Evolutionary conservation across 2,329 filamentous ascomycete species (phyloP).

Genomic region (Fusarium sp.): DNA sequence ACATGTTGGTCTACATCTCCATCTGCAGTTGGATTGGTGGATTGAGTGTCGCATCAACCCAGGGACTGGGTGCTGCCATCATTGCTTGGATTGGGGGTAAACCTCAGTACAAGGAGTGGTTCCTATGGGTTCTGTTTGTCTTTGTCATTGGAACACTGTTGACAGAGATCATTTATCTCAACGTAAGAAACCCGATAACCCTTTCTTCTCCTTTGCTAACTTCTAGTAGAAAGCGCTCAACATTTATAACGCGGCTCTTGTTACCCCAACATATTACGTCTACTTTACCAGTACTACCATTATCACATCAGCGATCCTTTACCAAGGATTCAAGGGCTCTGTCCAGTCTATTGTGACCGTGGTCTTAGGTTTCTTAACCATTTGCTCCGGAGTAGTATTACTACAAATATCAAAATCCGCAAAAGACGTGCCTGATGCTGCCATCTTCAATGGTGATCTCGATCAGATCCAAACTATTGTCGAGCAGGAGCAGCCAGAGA

Average conservation of each 20-base stretch:
- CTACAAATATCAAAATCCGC: conserved; percentile 97
- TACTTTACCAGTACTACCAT: conserved; percentile 98
- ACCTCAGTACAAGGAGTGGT: conserved; percentile 97
- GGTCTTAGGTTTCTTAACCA: conserved; percentile 91
- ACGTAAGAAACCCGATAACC: conserved; percentile 70
- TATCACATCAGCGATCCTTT: conserved; percentile 90
- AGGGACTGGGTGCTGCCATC: conserved; percentile 91
- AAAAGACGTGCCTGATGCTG: conserved; percentile 94
- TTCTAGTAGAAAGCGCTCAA: conserved; percentile 90
- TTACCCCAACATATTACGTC: conserved; percentile 98
- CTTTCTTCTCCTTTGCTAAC: conserved; percentile 49
- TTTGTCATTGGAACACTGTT: conserved; percentile 91
- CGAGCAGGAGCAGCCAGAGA: conserved; percentile 95
- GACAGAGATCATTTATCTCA: conserved; percentile 94
- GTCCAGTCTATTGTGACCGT: conserved; percentile 84
- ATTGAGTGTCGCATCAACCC: conserved; percentile 92
- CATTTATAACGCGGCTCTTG: conserved; percentile 93
- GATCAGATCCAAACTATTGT: conserved; percentile 96
- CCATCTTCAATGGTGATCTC: conserved; percentile 91
- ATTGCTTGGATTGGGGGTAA: conserved; percentile 85
- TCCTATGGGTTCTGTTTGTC: conserved; percentile 88
- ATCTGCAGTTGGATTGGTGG: conserved; percentile 97
- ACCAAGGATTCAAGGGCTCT: conserved; percentile 92
- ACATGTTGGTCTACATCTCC: conserved; percentile 96
- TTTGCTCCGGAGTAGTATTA: conserved; percentile 91